Percentiles rank a stretch among this genome's conserved stretches.
phyloP scores from a whole-genome alignment of 1,284 basidiomycete species.

The Inonotus obliquus region DNA sequence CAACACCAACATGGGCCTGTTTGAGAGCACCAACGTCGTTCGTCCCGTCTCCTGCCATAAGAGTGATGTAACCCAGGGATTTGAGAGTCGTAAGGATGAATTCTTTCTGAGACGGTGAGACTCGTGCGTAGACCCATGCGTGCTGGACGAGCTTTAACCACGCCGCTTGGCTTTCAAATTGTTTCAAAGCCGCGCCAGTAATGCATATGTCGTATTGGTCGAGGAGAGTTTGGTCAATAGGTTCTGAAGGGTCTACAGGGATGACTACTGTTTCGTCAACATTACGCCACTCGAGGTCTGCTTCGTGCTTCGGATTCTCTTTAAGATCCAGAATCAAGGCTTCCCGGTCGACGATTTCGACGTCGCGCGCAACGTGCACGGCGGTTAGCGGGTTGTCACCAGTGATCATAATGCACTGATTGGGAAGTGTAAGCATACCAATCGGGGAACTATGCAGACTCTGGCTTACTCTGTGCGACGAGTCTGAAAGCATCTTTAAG shows the following conservation, averaged over 20 bases:
- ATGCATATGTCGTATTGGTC: conserved; percentile 90
- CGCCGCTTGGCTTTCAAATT: conserved; percentile 59
- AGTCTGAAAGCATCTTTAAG: conserved; percentile 89
- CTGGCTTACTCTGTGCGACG: conserved; percentile 79
- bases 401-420: conserved; percentile 93
- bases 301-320: conserved; percentile 68
- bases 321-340: conserved; percentile 86
- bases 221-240: conserved; percentile 74
- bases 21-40: conserved; percentile 97
- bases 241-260: conserved; percentile 71
- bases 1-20: conserved; percentile 93
- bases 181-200: conserved; percentile 87
- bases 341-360: conserved; percentile 93
- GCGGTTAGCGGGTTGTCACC: conserved; percentile 96
- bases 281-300: conserved; percentile 89
- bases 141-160: conserved; percentile 84
- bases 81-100: conserved; percentile 87
- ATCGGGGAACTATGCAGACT: conserved; percentile 19
- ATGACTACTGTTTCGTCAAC: conserved; percentile 87
- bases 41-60: conserved; percentile 97
- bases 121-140: conserved; percentile 95
- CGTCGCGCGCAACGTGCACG: conserved; percentile 88
- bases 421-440: background rate
- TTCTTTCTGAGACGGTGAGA: conserved; percentile 94
- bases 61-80: conserved; percentile 80